These are phyloP conservation scores for Choanephora cucurbitarum DNA, from an alignment of 371 early-diverging fungal genomes.

Conservation along the genomic window DNA sequence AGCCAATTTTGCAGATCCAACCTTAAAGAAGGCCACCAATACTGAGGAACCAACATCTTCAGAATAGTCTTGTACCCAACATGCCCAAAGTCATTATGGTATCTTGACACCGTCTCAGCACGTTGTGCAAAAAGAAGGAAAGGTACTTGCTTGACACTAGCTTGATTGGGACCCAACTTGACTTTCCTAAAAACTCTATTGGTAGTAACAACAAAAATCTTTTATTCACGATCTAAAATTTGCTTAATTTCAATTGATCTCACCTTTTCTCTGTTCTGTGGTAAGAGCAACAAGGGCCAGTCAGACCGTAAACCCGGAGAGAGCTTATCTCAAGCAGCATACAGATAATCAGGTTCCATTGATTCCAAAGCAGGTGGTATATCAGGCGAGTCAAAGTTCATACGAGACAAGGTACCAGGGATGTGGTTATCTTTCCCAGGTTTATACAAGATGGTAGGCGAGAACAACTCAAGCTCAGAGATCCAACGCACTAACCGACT, in stretches of 20 bases:
- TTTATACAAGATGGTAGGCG: slow-evolving; percentile 29
- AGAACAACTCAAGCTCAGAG: slow-evolving; percentile 19
- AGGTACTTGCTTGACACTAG: neutral
- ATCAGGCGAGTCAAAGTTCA: slow-evolving; percentile 9
- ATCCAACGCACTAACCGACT: slow-evolving; percentile 25
- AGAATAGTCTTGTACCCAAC: slow-evolving; percentile 6
- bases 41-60: slow-evolving; percentile 7
- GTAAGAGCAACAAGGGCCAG: slow-evolving; percentile 4
- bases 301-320: neutral
- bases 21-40: slow-evolving; percentile 26
- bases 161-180: neutral
- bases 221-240: neutral
- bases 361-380: neutral
- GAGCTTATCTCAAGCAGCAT: slow-evolving; percentile 4
- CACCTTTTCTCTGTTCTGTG: neutral
- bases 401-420: slow-evolving; percentile 27
- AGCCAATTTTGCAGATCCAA: slow-evolving; percentile 5
- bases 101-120: slow-evolving; percentile 4
- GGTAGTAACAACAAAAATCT: neutral
- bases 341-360: slow-evolving; percentile 25
- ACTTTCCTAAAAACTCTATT: neutral
- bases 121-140: slow-evolving; percentile 7
- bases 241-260: neutral
- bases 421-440: slow-evolving; percentile 29
- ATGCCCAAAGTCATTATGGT: slow-evolving; percentile 21